Percentiles rank a stretch among this genome's conserved stretches.
phyloP scores from a whole-genome alignment of 768 basidiomycete genomes.

The Naematelia aurantialba region DNA sequence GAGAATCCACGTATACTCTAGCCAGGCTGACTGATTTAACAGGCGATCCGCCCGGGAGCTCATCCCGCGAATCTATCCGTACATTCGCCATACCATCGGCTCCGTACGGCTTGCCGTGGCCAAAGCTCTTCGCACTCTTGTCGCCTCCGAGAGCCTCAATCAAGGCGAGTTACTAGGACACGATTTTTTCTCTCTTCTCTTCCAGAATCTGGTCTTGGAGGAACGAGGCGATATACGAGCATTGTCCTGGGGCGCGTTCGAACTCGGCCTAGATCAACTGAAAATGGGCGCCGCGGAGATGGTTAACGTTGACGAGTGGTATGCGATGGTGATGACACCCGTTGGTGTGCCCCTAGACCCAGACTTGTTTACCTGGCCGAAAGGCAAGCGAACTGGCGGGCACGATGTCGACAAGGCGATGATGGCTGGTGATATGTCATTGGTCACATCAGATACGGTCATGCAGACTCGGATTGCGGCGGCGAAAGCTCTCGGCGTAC shows the following conservation, averaged over 20 bases:
- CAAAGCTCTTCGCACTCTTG: slow-evolving; percentile 79
- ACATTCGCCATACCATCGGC: slow-evolving; percentile 93
- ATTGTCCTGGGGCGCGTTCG: slow-evolving; percentile 70
- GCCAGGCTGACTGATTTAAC: slow-evolving; percentile 56
- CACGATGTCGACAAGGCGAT: slow-evolving; percentile 97
- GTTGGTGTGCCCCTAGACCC: slow-evolving; percentile 73
- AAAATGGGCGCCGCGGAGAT: slow-evolving; percentile 44
- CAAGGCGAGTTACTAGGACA: slow-evolving; percentile 70
- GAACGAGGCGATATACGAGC: slow-evolving; percentile 79
- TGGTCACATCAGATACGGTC: slow-evolving; percentile 71
- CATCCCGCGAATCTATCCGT: slow-evolving; percentile 81
- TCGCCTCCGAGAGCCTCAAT: slow-evolving; percentile 68
- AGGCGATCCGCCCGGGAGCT: slow-evolving; percentile 3
- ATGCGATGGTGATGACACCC: slow-evolving; percentile 81
- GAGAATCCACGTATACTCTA: neutral
- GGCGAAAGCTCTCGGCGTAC: slow-evolving; percentile 66
- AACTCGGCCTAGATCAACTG: slow-evolving; percentile 59
- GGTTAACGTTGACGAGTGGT: slow-evolving; percentile 58
- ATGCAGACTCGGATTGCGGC: slow-evolving; percentile 74
- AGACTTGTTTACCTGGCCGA: slow-evolving; percentile 64
- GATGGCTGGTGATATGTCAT: slow-evolving; percentile 79
- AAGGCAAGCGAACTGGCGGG: slow-evolving; percentile 52
- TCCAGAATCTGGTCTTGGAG: slow-evolving; percentile 90
- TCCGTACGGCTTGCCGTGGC: slow-evolving; percentile 90
- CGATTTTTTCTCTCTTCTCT: slow-evolving; percentile 74